Percentiles rank a stretch among this genome's conserved stretches.
Conservation (phyloP, 208 protist species). For the Wallacemonas sp. region DNA sequence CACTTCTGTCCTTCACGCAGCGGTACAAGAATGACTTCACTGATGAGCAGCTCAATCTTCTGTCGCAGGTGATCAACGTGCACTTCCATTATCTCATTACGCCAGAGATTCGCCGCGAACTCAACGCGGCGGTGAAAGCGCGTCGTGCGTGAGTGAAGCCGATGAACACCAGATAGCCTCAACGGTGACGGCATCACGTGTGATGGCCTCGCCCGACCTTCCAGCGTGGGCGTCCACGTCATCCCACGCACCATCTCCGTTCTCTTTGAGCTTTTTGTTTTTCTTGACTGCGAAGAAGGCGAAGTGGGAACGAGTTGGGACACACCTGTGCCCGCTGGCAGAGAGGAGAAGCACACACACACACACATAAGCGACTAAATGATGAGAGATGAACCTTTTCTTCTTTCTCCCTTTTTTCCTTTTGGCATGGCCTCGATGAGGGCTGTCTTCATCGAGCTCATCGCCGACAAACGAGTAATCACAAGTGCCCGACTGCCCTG, state of each 20-base stretch:
- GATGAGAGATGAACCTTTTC: conserved; percentile 1
- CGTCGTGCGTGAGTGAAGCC: conserved; percentile 1
- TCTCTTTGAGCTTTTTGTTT: too few relatives aligned
- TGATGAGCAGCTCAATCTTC: conserved; percentile 61
- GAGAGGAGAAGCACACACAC: conserved; percentile 1
- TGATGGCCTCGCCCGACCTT: too few relatives aligned
- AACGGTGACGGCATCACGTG: background rate
- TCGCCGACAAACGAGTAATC: too few relatives aligned
- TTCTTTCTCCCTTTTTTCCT: conserved; percentile 21
- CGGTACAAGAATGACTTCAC: conserved; percentile 88
- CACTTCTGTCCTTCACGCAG: conserved; percentile 93
- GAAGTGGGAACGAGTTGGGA: too few relatives aligned
- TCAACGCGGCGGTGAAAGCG: conserved; percentile 36
- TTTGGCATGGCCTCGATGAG: too few relatives aligned
- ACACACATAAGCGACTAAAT: conserved; percentile 8
- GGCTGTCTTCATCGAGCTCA: background rate
- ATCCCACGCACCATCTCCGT: too few relatives aligned
- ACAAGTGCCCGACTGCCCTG: too few relatives aligned
- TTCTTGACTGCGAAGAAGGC: too few relatives aligned
- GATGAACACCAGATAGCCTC: conserved; percentile 4
- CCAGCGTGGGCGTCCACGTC: too few relatives aligned
- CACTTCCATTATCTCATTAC: conserved; percentile 92
- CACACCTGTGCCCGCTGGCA: too few relatives aligned
- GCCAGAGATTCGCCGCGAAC: conserved; percentile 79
- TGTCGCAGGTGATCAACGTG: conserved; percentile 69